Base-by-base conservation (phyloP, 2,329 filamentous ascomycete species). In the Ophiocordyceps camponoti-saundersi region DNA sequence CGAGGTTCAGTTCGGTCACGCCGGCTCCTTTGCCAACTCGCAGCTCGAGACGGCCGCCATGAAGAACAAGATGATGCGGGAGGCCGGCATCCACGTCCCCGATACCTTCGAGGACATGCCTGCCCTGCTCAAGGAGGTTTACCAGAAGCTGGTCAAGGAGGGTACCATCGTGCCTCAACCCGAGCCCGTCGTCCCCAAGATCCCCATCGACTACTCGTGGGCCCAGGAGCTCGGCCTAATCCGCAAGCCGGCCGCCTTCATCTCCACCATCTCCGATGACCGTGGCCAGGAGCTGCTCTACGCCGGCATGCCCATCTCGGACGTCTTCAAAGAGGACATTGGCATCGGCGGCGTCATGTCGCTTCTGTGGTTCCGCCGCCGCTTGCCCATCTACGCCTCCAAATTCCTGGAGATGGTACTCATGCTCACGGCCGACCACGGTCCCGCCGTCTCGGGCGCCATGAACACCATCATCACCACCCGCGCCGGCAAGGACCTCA, bases 381-480 rank as follows among this genome's bases (percentile, higher is more conserved):
- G 92, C 63, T 84, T 98, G 52, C 92, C 92, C 53, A 74, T 83
- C 62, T 96, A 95, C 66, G 92, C 92, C 61, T 93, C 87, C 77
- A 94, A 94, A 73, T 98, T 98, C 78, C 73, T 98, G 57, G 92
- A 98, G 77, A 98, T 98, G 92, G 92, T 98, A 55, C 90, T 98
- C 67, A 98, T 98, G 92, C 80, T 98, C 63, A 98, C 92, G 63
- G 92, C 92, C 59, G 92, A 98, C 64, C 92, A 98, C 80, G 92
- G 92, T 70, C 92, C 92, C 47, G 92, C 92, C 59, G 92, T 98
- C 58, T 98, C 92, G 58, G 92, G 92, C 78, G 92, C 92, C 67
- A 98, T 98, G 92, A 98, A 98, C 82, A 98, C 92, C 65, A 98
- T 98, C 67, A 96, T 98, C 66, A 98, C 92, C 53, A 98, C 92